A percentile compares a stretch with the other conserved stretches of the same genome.
These are phyloP conservation scores for Botrytis squamosa DNA, from an alignment of 2,329 filamentous ascomycete genomes.

Conservation along the genomic window DNA sequence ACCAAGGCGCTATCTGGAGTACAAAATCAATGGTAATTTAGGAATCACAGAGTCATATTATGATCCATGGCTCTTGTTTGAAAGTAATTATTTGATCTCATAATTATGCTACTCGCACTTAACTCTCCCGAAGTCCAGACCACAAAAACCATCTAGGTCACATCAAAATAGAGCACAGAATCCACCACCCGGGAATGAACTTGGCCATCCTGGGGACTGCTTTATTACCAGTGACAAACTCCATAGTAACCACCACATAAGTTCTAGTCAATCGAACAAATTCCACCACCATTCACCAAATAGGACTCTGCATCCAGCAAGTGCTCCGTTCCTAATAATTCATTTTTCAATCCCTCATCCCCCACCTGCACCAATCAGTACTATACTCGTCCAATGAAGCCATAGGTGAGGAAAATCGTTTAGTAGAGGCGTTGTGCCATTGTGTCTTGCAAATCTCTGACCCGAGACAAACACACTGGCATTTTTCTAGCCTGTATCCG, in stretches of 20 bases:
- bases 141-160: not conserved
- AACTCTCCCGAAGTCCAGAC: not conserved
- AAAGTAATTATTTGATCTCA: not conserved
- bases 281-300: not conserved
- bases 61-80: not conserved
- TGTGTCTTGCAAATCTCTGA: too few relatives aligned
- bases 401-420: too few relatives aligned
- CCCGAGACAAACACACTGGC: too few relatives aligned
- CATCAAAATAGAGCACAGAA: not conserved
- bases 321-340: not conserved
- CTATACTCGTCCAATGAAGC: too few relatives aligned
- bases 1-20: conserved; percentile 18
- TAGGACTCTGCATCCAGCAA: not conserved
- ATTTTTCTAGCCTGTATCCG: too few relatives aligned
- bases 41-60: conserved; percentile 1
- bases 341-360: too few relatives aligned
- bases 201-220: not conserved
- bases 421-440: too few relatives aligned
- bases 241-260: not conserved
- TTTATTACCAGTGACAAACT: not conserved
- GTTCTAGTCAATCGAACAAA: not conserved
- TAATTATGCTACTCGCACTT: not conserved
- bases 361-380: not conserved
- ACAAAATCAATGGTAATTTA: conserved; percentile 17
- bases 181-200: not conserved